A percentile compares a stretch with the other conserved stretches of the same genome.
phyloP scores from a whole-genome alignment of 1,284 basidiomycete genomes.

The Termitomyces sp. region DNA sequence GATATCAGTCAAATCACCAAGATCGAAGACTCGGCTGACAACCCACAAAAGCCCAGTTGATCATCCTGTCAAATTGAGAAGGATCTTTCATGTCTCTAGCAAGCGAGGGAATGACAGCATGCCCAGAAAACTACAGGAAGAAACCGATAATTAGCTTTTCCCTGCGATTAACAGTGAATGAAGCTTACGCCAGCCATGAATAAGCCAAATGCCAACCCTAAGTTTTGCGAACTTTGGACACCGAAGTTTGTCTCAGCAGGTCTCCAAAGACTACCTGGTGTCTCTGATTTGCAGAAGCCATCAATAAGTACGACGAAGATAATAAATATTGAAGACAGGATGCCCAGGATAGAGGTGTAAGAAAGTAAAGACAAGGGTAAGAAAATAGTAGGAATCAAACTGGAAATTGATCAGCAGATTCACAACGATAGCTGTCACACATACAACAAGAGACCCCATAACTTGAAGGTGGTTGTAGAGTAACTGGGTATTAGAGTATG shows the following conservation, averaged over 20 bases:
- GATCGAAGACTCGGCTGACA: neutral
- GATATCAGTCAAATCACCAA: neutral
- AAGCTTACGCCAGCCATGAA: conserved; percentile 87
- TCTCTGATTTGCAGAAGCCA: conserved; percentile 72
- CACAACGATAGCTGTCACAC: conserved; percentile 20
- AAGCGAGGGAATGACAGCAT: conserved; percentile 88
- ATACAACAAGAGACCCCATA: conserved; percentile 70
- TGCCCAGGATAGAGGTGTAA: conserved; percentile 81
- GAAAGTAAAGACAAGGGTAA: conserved; percentile 82
- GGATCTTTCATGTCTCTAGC: conserved; percentile 90
- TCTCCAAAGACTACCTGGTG: conserved; percentile 79
- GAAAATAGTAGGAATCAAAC: conserved; percentile 79
- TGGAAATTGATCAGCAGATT: conserved; percentile 22
- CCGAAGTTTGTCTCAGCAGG: conserved; percentile 69
- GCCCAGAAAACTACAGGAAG: conserved; percentile 72
- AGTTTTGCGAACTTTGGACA: conserved; percentile 49
- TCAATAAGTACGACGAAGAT: conserved; percentile 81
- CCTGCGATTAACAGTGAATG: neutral
- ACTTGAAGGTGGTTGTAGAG: conserved; percentile 71
- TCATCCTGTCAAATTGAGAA: conserved; percentile 76
- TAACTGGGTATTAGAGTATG: conserved; percentile 65
- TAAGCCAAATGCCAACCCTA: conserved; percentile 81
- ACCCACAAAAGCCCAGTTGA: conserved; percentile 77
- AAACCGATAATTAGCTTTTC: neutral
- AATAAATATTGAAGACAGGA: conserved; percentile 74